Conservation (phyloP, 1,139 yeast genomes). For the Ogataea hybrid region DNA sequence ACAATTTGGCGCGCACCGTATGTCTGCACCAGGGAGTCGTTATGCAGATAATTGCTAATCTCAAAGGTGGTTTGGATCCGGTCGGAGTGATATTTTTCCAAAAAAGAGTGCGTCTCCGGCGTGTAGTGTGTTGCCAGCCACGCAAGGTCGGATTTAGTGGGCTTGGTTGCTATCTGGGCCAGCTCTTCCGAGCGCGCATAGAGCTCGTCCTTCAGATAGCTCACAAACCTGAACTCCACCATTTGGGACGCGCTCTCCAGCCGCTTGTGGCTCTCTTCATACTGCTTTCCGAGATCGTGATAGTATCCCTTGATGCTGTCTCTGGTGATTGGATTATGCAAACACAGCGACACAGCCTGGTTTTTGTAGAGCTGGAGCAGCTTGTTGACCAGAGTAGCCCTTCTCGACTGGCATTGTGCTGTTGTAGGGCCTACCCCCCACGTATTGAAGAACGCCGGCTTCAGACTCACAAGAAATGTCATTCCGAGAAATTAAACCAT, state of each 20-base stretch:
- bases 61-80: conserved; percentile 26
- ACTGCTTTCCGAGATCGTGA: conserved; percentile 11
- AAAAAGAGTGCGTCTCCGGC: conserved; percentile 20
- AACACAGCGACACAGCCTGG: conserved; percentile 13
- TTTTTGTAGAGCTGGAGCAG: conserved; percentile 11
- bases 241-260: conserved; percentile 3
- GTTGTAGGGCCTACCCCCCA: conserved; percentile 2
- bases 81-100: conserved; percentile 24
- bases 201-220: conserved; percentile 17
- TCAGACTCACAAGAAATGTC: conserved; percentile 8
- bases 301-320: conserved; percentile 11
- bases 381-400: conserved; percentile 2
- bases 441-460: conserved; percentile 5
- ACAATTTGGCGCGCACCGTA: conserved; percentile 16
- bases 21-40: conserved; percentile 16
- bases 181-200: conserved; percentile 23
- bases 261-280: conserved; percentile 5
- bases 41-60: conserved; percentile 23
- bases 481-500: neutral
- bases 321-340: conserved; percentile 9
- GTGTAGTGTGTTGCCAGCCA: conserved; percentile 23
- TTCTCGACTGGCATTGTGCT: conserved; percentile 5
- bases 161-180: conserved; percentile 18
- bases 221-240: conserved; percentile 13
- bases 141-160: conserved; percentile 18